Evolutionary conservation across 1,284 basidiomycete genomes (phyloP).

Genomic region (Pseudozyma tsukubaensis): DNA sequence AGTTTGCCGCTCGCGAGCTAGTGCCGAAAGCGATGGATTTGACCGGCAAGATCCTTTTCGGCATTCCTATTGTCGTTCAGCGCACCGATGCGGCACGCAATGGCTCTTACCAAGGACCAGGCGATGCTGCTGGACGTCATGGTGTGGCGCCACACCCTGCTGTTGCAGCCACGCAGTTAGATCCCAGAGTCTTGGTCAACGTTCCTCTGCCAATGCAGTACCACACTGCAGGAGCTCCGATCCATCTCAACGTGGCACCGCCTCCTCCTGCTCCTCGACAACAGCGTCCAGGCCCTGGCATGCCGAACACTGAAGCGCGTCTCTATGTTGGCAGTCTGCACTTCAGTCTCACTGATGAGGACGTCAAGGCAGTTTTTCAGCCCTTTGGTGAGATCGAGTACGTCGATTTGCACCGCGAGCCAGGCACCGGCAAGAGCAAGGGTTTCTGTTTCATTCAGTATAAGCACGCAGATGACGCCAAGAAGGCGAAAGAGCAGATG

Average conservation of each 20-base stretch:
- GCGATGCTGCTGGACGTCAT: slow-evolving; percentile 16
- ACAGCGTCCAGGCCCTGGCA: slow-evolving; percentile 50
- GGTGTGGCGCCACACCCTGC: slow-evolving; percentile 34
- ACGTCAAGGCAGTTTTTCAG: slow-evolving; percentile 97
- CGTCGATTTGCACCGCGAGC: slow-evolving; percentile 95
- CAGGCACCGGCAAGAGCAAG: slow-evolving; percentile 89
- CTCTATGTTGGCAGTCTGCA: slow-evolving; percentile 96
- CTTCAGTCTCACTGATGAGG: slow-evolving; percentile 93
- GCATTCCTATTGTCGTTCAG: slow-evolving; percentile 94
- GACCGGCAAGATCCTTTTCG: slow-evolving; percentile 95
- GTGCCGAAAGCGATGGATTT: slow-evolving; percentile 90
- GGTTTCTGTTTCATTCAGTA: slow-evolving; percentile 98
- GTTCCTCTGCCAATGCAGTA: slow-evolving; percentile 49
- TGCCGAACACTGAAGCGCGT: slow-evolving; percentile 74
- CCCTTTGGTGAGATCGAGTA: slow-evolving; percentile 97
- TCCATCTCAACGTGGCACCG: slow-evolving; percentile 32
- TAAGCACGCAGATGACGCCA: slow-evolving; percentile 87
- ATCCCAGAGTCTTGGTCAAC: slow-evolving; percentile 30
- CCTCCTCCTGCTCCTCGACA: slow-evolving; percentile 16
- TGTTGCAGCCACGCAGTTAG: slow-evolving; percentile 22
- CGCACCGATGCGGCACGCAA: slow-evolving; percentile 96
- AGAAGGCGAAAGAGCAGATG: slow-evolving; percentile 97
- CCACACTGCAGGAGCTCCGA: slow-evolving; percentile 40
- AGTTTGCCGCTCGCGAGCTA: slow-evolving; percentile 87
- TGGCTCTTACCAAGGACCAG: slow-evolving; percentile 65